A percentile compares a stretch with the other conserved stretches of the same genome.
Evolutionary conservation across 768 basidiomycete species (phyloP).

Genomic region (Phanerochaete carnosa): DNA sequence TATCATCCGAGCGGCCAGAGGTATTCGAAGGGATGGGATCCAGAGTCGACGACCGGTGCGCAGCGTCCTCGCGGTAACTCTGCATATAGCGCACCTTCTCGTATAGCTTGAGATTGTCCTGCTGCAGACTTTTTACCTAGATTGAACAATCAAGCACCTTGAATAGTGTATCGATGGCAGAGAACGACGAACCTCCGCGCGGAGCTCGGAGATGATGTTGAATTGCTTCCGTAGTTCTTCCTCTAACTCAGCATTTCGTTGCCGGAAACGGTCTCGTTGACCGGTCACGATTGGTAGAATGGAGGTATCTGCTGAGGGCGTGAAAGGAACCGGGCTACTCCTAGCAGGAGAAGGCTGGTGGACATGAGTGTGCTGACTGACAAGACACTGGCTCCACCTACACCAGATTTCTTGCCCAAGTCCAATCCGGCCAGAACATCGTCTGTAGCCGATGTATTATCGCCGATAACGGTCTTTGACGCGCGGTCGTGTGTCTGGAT

Average conservation of each 20-base stretch:
- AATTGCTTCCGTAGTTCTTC: slow-evolving; percentile 98
- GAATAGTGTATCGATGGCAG: not conserved
- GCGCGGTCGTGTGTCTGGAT: slow-evolving; percentile 59
- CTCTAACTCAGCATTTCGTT: slow-evolving; percentile 95
- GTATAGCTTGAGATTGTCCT: slow-evolving; percentile 95
- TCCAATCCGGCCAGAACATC: slow-evolving; percentile 76
- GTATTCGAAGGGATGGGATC: slow-evolving; percentile 57
- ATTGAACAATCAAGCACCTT: not conserved
- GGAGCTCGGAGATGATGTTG: slow-evolving; percentile 91
- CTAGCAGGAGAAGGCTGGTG: slow-evolving; percentile 32
- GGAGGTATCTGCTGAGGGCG: slow-evolving; percentile 80
- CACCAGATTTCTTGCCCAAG: slow-evolving; percentile 53
- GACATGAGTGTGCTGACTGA: not conserved
- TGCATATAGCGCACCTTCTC: slow-evolving; percentile 99
- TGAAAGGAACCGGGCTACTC: slow-evolving; percentile 66
- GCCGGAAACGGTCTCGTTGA: slow-evolving; percentile 96
- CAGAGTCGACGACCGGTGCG: slow-evolving; percentile 53
- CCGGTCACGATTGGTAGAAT: slow-evolving; percentile 98
- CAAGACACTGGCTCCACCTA: slow-evolving; percentile 22
- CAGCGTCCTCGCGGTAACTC: slow-evolving; percentile 80
- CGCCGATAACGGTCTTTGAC: slow-evolving; percentile 24
- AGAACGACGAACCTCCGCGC: slow-evolving; percentile 71
- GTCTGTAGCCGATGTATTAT: slow-evolving; percentile 22
- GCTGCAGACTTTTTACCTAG: slow-evolving; percentile 60
- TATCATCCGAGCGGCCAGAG: slow-evolving; percentile 55